phyloP scores from a whole-genome alignment of 108 stramenopile genomes.

The Nannochloropsis gaditana region DNA sequence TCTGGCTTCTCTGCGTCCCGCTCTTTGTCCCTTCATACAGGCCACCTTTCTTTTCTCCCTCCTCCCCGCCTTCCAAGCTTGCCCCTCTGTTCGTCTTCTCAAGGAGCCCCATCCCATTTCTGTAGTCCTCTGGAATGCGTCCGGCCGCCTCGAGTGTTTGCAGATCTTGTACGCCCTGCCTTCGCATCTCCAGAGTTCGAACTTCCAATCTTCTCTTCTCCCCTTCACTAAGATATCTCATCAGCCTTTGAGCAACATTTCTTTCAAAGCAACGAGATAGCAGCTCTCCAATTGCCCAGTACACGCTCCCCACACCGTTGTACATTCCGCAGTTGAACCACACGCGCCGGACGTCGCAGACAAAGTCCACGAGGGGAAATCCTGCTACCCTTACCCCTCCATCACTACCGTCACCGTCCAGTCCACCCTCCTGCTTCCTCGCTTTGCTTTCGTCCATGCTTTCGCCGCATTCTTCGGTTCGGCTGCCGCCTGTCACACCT shows the following conservation, averaged over 20 bases:
- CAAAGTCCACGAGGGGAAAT: background rate
- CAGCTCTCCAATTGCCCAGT: background rate
- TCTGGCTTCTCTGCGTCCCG: background rate
- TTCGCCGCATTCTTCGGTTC: no score
- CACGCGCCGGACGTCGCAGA: slow-evolving; percentile 2
- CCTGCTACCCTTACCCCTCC: no score
- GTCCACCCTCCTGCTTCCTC: no score
- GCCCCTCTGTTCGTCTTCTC: background rate
- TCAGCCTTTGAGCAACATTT: background rate
- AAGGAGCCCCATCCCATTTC: background rate
- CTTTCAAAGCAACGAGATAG: background rate
- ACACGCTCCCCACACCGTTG: background rate
- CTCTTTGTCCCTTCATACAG: background rate
- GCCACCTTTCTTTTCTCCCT: background rate
- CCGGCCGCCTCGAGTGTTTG: background rate
- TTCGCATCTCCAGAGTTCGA: background rate
- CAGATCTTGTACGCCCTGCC: background rate
- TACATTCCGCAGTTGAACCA: slow-evolving; percentile 3
- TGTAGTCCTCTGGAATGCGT: background rate
- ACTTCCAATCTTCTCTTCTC: background rate
- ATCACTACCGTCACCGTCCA: no score
- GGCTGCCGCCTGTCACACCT: no score
- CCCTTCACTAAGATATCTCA: background rate
- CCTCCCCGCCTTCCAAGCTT: background rate
- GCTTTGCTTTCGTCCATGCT: no score